These are phyloP conservation scores for Gremmenia infestans DNA, from an alignment of 2,329 filamentous ascomycete species.

Conservation along the genomic window DNA sequence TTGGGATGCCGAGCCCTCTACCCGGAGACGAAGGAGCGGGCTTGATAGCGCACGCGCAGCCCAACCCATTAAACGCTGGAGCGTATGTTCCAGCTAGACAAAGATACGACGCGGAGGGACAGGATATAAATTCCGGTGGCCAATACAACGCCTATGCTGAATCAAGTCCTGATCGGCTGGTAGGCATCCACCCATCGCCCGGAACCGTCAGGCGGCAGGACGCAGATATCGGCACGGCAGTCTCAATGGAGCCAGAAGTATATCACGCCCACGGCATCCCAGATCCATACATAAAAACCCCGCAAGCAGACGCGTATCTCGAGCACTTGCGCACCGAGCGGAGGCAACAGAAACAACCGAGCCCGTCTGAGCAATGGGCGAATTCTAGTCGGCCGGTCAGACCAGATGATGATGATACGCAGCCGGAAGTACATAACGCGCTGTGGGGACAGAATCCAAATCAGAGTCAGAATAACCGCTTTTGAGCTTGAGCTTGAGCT, in stretches of 20 bases:
- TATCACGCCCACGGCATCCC: conserved; percentile 20
- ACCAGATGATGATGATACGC: neutral
- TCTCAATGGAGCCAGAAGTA: conserved; percentile 14
- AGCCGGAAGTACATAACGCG: conserved; percentile 15
- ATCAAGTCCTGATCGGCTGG: conserved; percentile 15
- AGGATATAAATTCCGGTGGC: conserved; percentile 21
- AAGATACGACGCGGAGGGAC: conserved; percentile 26
- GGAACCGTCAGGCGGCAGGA: conserved; percentile 6
- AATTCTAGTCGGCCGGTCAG: conserved; percentile 9
- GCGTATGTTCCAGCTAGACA: conserved; percentile 27
- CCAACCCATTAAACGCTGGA: conserved; percentile 21
- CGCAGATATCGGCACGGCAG: conserved; percentile 22
- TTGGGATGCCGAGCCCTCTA: conserved; percentile 19
- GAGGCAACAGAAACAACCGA: conserved; percentile 13
- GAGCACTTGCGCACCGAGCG: conserved; percentile 16
- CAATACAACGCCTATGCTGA: conserved; percentile 9
- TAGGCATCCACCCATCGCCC: conserved; percentile 12
- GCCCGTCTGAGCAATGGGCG: conserved; percentile 17
- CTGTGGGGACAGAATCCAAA: conserved; percentile 10
- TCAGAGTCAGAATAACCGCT: neutral
- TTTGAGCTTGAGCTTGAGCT: neutral
- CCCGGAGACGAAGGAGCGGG: conserved; percentile 26
- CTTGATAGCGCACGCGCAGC: conserved; percentile 29
- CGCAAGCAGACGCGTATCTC: conserved; percentile 17
- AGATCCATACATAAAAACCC: conserved; percentile 7